phyloP scores from a whole-genome alignment of 2,329 filamentous ascomycete genomes.

The Leptodontidium sp. region DNA sequence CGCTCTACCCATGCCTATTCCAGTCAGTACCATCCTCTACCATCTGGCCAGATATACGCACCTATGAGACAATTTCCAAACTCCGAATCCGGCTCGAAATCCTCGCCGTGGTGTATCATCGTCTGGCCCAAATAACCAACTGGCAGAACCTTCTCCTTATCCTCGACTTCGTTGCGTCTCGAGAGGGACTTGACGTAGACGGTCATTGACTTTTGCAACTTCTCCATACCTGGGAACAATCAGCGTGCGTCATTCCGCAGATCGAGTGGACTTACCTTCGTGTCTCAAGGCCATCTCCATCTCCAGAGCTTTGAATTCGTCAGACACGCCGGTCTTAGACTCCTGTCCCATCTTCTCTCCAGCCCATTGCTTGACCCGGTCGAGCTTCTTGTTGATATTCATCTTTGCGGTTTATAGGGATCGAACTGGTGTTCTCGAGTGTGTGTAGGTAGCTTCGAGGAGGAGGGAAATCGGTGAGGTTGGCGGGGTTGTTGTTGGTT shows the following conservation, averaged over 20 bases:
- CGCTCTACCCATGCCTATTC: slow-evolving; percentile 77
- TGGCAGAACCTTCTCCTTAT: slow-evolving; percentile 86
- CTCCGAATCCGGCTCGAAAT: slow-evolving; percentile 90
- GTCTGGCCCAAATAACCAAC: slow-evolving; percentile 81
- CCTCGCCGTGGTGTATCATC: slow-evolving; percentile 90
- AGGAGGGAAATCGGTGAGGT: slow-evolving; percentile 9
- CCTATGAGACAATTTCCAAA: slow-evolving; percentile 86
- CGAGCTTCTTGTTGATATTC: slow-evolving; percentile 78
- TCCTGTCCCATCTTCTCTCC: slow-evolving; percentile 96
- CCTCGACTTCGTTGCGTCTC: slow-evolving; percentile 82
- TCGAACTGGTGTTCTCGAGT: slow-evolving; percentile 7
- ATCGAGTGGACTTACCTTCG: slow-evolving; percentile 70
- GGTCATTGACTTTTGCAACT: slow-evolving; percentile 85
- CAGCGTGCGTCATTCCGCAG: slow-evolving; percentile 22
- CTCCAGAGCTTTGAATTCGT: slow-evolving; percentile 92
- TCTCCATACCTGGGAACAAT: slow-evolving; percentile 80
- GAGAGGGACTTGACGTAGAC: slow-evolving; percentile 88
- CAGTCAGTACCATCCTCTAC: slow-evolving; percentile 32
- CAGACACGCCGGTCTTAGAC: slow-evolving; percentile 83
- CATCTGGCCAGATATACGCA: slow-evolving; percentile 46
- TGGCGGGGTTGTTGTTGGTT: slow-evolving; percentile 24
- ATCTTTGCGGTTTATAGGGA: slow-evolving; percentile 39
- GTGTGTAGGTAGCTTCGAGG: slow-evolving; percentile 19
- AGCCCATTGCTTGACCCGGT: slow-evolving; percentile 97
- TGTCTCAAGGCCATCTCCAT: slow-evolving; percentile 89